phyloP scores from a whole-genome alignment of 2,329 filamentous ascomycete species.

The Simplicillium aogashimaense region DNA sequence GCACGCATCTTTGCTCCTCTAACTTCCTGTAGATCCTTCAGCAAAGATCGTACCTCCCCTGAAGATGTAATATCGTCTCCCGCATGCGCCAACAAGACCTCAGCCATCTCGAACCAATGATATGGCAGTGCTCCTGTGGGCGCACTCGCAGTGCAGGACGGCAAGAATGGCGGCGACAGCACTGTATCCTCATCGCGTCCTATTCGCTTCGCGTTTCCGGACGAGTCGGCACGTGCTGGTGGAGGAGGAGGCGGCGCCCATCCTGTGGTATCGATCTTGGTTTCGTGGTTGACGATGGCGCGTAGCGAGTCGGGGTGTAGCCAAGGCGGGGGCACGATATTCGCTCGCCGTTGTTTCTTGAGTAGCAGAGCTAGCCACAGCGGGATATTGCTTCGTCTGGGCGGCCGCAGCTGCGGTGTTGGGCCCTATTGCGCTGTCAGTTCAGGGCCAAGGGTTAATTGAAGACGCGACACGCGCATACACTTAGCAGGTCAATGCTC shows the following conservation, averaged over 20 bases:
- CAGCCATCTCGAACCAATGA: slow-evolving; percentile 88
- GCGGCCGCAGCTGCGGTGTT: slow-evolving; percentile 68
- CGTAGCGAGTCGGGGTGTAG: slow-evolving; percentile 66
- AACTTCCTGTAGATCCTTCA: slow-evolving; percentile 79
- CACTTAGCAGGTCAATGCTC: slow-evolving; percentile 72
- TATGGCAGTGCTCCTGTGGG: slow-evolving; percentile 70
- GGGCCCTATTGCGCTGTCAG: slow-evolving; percentile 49
- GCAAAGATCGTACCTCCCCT: slow-evolving; percentile 61
- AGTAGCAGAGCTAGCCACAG: slow-evolving; percentile 93
- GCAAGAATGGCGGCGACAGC: slow-evolving; percentile 67
- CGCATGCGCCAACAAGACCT: slow-evolving; percentile 77
- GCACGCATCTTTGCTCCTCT: slow-evolving; percentile 80
- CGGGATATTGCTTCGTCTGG: slow-evolving; percentile 68
- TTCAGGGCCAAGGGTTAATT: neutral
- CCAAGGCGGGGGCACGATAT: slow-evolving; percentile 88
- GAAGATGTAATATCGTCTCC: slow-evolving; percentile 69
- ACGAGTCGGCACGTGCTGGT: slow-evolving; percentile 39
- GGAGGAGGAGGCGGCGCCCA: slow-evolving; percentile 72
- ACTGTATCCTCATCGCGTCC: slow-evolving; percentile 19
- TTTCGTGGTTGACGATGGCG: slow-evolving; percentile 73
- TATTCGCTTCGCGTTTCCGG: slow-evolving; percentile 29
- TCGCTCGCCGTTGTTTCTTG: slow-evolving; percentile 87
- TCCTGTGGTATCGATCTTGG: slow-evolving; percentile 54
- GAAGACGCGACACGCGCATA: slow-evolving; percentile 23
- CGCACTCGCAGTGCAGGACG: slow-evolving; percentile 60